Evolutionary conservation across 441 rosid species (phyloP).

Genomic region (Corymbia citriodora): DNA sequence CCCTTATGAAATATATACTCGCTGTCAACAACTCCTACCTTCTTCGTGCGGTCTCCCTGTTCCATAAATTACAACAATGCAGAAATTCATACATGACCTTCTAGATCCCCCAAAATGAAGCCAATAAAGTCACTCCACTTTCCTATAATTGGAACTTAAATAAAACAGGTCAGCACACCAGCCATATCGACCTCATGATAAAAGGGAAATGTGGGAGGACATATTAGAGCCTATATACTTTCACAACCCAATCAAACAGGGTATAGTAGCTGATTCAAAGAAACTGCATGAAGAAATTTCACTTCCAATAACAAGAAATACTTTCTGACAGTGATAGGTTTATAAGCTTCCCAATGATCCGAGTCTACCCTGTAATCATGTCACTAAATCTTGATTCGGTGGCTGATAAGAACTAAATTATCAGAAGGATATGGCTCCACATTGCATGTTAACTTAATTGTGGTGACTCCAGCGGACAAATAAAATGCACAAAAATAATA

Average conservation of each 20-base stretch:
- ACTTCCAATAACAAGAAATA: not conserved
- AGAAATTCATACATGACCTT: not conserved
- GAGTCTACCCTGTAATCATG: not conserved
- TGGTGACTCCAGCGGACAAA: not conserved
- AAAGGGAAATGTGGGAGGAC: not conserved
- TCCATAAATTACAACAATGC: not conserved
- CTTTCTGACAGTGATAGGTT: not conserved
- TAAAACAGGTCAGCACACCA: not conserved
- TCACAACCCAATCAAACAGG: not conserved
- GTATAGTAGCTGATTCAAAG: not conserved
- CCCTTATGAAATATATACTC: conserved; percentile 86
- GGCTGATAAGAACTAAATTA: not conserved
- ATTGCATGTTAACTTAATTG: not conserved
- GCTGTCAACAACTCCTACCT: conserved; percentile 83
- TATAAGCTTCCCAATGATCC: not conserved
- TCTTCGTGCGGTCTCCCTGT: conserved; percentile 84
- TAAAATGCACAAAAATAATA: not conserved
- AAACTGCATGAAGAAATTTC: not conserved
- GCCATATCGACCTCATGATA: not conserved
- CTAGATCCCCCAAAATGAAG: not conserved
- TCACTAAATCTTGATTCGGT: not conserved
- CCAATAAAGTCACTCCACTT: not conserved
- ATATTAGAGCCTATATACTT: not conserved
- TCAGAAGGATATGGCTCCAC: not conserved
- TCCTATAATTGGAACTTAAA: not conserved